Evolutionary conservation across 257 asterid species (phyloP).

Genomic region (Plantago major): DNA sequence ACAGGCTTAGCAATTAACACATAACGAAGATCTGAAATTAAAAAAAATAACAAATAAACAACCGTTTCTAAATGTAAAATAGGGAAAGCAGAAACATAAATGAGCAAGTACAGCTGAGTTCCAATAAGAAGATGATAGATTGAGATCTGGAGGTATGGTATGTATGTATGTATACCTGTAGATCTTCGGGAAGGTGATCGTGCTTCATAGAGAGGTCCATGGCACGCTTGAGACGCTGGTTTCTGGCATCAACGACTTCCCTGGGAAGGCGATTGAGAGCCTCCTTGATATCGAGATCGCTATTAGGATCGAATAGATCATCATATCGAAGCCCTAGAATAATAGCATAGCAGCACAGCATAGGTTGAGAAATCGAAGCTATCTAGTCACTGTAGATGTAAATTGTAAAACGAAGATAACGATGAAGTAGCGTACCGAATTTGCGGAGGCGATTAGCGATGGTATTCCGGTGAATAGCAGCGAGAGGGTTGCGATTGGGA

Average conservation of each 20-base stretch:
- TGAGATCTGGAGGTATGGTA: too few species aligned
- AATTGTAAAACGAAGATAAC: background rate
- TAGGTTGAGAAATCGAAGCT: background rate
- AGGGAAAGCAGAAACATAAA: too few species aligned
- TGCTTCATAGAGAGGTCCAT: slow-evolving; percentile 95
- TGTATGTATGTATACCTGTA: slow-evolving; percentile 40
- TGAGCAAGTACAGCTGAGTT: too few species aligned
- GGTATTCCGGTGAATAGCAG: slow-evolving; percentile 62
- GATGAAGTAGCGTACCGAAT: slow-evolving; percentile 34
- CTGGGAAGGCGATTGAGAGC: slow-evolving; percentile 84
- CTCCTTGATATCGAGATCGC: slow-evolving; percentile 82
- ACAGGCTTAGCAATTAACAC: too few species aligned
- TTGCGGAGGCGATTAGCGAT: slow-evolving; percentile 51
- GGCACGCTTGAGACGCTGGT: slow-evolving; percentile 83
- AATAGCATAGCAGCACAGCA: background rate
- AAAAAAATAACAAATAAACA: too few species aligned
- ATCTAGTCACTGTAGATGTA: background rate
- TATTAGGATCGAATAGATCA: slow-evolving; percentile 78
- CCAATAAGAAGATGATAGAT: too few species aligned
- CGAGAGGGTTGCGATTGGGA: slow-evolving; percentile 72
- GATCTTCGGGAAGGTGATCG: slow-evolving; percentile 54
- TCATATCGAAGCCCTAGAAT: slow-evolving; percentile 75
- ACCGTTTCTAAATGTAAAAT: too few species aligned
- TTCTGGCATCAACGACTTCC: slow-evolving; percentile 80
- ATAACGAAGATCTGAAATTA: too few species aligned